A percentile compares a stretch with the other conserved stretches of the same genome.
Evolutionary conservation across 768 basidiomycete species (phyloP).

Genomic region (Cystoderma amianthinum): DNA sequence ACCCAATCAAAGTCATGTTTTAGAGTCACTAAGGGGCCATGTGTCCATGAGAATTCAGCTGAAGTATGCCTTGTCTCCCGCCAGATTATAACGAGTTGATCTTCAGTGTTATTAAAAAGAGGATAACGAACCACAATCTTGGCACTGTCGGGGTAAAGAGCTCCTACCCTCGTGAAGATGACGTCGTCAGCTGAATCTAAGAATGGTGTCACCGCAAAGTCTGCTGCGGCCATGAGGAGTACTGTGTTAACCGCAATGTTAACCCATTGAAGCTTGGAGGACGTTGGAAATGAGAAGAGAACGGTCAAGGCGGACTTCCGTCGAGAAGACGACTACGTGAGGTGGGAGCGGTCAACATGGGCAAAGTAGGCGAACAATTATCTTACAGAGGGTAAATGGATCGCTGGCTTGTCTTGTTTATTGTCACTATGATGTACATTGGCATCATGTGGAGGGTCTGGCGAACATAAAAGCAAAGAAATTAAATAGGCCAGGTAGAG

Average conservation of each 20-base stretch:
- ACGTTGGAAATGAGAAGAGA: constrained; percentile 27
- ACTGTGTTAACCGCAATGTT: constrained; percentile 26
- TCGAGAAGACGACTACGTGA: constrained; percentile 4
- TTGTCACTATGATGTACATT: no score
- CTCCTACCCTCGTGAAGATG: constrained; percentile 63
- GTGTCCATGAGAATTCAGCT: constrained; percentile 35
- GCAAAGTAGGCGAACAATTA: no score
- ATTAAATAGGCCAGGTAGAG: no score
- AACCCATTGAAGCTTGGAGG: constrained; percentile 17
- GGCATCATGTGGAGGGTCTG: no score
- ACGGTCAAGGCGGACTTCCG: constrained; percentile 13
- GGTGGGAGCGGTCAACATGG: no score
- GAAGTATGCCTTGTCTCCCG: constrained; percentile 25
- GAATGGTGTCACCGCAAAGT: constrained; percentile 50
- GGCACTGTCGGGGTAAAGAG: constrained; percentile 54
- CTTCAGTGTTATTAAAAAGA: constrained; percentile 16
- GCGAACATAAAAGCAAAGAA: no score
- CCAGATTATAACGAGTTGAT: constrained; percentile 37
- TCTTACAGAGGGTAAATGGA: no score
- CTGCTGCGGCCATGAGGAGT: constrained; percentile 26
- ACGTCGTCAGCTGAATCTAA: constrained; percentile 48
- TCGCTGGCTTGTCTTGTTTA: no score
- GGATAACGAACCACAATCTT: constrained; percentile 65
- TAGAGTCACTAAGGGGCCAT: constrained; percentile 45
- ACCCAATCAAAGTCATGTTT: constrained; percentile 49